Base-by-base conservation (phyloP, 768 basidiomycete species). In the Lactarius pseudohatsudake region DNA sequence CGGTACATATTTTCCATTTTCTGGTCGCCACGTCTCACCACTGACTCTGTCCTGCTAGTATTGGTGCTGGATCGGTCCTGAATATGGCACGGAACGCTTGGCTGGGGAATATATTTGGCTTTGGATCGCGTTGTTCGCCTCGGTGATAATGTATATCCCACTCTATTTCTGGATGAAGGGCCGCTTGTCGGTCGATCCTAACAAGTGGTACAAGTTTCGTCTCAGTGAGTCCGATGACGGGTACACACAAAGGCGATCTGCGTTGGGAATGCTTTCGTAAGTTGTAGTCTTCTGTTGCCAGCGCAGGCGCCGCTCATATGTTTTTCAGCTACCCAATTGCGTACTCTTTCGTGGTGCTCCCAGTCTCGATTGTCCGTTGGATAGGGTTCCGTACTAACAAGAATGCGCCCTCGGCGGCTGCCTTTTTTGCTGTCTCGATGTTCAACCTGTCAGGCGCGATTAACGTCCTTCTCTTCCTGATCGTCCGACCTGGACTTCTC, bases 91-190 rank as follows among this genome's bases (percentile, higher is more conserved):
- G 7, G 74, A 77, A 66, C 73, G 77, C 16, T 73, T 81, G 18
- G 75, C 70, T 45, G 80, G 78, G 7, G 80, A 81, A 69, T 82
- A 82, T 64, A 41, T 80, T 22, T 81, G 81, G 81, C 73, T 81
- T 41, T 81, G 81, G 81, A 58, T 79, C 36, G 74, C 80, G 3
- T 73, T 81, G 11, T 67, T 70, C 41, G 65, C 76, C 53, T 79
- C 79, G 5, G 61, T 76, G 34, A 26, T 76, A 8, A 67, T 75
- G 4, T 81, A 81, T 67, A 68, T 76, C 58, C 73, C 75, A 0
- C 73, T 80, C 32, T 80, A 75, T 68, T 71, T 80, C 64, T 76
- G 77, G 73, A 73, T 73, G 20, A 71, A 74, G 18, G 77, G 78
- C 7, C 77, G 77, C 69, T 73, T 80, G 62, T 70, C 69, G 22